Percentiles rank a stretch among this genome's conserved stretches.
phyloP scores from a whole-genome alignment of 1,284 basidiomycete genomes.

The Stygiomarasmius scandens region DNA sequence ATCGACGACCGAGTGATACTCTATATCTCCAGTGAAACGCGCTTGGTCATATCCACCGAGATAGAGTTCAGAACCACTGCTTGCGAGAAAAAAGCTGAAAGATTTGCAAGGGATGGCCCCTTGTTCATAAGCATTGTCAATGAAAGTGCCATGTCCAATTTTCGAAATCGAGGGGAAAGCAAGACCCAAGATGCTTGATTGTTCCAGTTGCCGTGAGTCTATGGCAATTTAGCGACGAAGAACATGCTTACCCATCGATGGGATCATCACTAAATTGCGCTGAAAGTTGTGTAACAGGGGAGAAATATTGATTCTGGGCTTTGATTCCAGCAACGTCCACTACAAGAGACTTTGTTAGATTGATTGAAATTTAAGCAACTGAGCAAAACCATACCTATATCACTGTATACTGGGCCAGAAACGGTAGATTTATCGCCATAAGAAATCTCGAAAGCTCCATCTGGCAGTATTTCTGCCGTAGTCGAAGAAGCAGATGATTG shows the following conservation, averaged over 20 bases:
- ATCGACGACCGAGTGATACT: conserved; percentile 11
- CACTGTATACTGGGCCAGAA: conserved; percentile 52
- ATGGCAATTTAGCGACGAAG: background rate
- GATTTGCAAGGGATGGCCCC: background rate
- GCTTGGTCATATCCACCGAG: conserved; percentile 19
- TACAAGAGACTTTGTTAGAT: background rate
- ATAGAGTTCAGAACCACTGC: conserved; percentile 15
- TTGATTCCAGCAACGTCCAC: conserved; percentile 35
- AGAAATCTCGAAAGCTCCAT: conserved; percentile 41
- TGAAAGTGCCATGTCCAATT: conserved; percentile 15
- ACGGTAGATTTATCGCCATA: conserved; percentile 62
- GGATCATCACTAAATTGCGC: conserved; percentile 25
- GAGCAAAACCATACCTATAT: conserved; percentile 30
- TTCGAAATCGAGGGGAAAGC: conserved; percentile 19
- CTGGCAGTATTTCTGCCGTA: conserved; percentile 24
- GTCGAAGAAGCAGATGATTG: conserved; percentile 39
- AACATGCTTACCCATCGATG: conserved; percentile 16
- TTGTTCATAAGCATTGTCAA: conserved; percentile 14
- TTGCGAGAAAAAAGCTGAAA: conserved; percentile 18
- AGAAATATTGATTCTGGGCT: conserved; percentile 30
- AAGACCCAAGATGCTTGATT: conserved; percentile 16
- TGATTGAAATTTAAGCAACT: background rate
- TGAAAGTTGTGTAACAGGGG: conserved; percentile 23
- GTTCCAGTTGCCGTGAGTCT: too few species aligned
- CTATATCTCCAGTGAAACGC: conserved; percentile 13